A percentile compares a stretch with the other conserved stretches of the same genome.
Evolutionary conservation across 768 basidiomycete genomes (phyloP).

Genomic region (Pleurotus eryngii): DNA sequence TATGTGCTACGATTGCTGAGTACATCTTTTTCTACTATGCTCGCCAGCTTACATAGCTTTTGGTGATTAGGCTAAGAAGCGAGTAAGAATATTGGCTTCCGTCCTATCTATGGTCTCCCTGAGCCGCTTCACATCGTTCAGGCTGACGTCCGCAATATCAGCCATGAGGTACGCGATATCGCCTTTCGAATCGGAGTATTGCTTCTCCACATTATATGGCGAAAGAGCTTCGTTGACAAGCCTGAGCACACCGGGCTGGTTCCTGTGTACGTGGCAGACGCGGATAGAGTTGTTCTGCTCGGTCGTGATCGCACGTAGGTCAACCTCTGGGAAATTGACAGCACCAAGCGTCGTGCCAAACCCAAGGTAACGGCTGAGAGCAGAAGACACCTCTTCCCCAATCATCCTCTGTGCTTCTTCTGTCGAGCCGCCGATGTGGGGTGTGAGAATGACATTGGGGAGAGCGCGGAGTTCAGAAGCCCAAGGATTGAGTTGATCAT

Average conservation of each 20-base stretch:
- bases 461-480: slow-evolving; percentile 68
- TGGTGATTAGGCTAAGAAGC: slow-evolving; percentile 61
- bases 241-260: slow-evolving; percentile 92
- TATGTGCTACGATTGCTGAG: slow-evolving; percentile 11
- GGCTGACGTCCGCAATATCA: slow-evolving; percentile 90
- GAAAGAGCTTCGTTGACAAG: slow-evolving; percentile 93
- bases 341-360: slow-evolving; percentile 88
- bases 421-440: slow-evolving; percentile 98
- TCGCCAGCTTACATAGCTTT: slow-evolving; percentile 2
- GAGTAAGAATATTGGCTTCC: slow-evolving; percentile 84
- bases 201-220: slow-evolving; percentile 98
- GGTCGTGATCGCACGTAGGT: slow-evolving; percentile 85
- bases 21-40: slow-evolving; percentile 8
- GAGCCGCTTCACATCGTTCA: slow-evolving; percentile 72
- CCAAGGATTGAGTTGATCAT: slow-evolving; percentile 87
- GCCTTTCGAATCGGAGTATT: slow-evolving; percentile 96
- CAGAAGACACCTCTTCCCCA: slow-evolving; percentile 87
- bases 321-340: slow-evolving; percentile 99
- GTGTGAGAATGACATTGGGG: slow-evolving; percentile 94
- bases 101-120: slow-evolving; percentile 77
- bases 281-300: slow-evolving; percentile 82
- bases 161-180: slow-evolving; percentile 95
- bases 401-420: slow-evolving; percentile 99
- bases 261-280: slow-evolving; percentile 93
- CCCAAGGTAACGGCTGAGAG: slow-evolving; percentile 85